These are phyloP conservation scores for Fraxinus velutina DNA, from an alignment of 305 asterid genomes.

Conservation along the genomic window DNA sequence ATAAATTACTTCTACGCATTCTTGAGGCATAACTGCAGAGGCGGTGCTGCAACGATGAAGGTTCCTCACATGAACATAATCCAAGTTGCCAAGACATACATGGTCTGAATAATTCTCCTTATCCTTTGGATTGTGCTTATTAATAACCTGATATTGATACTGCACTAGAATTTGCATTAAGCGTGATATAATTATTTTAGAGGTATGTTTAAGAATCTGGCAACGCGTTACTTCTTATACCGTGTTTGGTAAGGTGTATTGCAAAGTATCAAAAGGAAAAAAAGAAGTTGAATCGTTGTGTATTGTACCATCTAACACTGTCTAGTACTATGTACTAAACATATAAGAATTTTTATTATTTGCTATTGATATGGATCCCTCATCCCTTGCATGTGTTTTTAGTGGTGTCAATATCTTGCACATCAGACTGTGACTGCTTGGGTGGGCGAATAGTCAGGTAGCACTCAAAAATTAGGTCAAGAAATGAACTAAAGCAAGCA, in stretches of 20 bases:
- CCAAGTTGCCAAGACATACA: slow-evolving; percentile 77
- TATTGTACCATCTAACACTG: neutral
- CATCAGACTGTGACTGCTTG: slow-evolving; percentile 14
- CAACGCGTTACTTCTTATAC: neutral
- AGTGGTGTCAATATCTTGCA: slow-evolving; percentile 33
- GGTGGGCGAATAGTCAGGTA: slow-evolving; percentile 20
- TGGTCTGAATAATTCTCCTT: slow-evolving; percentile 49
- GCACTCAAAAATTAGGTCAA: slow-evolving; percentile 40
- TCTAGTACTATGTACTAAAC: neutral
- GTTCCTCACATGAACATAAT: slow-evolving; percentile 84
- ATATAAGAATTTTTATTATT: neutral
- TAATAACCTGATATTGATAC: neutral
- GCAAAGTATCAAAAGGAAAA: neutral
- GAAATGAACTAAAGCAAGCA: slow-evolving; percentile 4
- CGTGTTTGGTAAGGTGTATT: neutral
- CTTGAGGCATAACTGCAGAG: slow-evolving; percentile 90
- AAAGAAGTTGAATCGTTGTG: neutral
- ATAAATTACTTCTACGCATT: slow-evolving; percentile 84
- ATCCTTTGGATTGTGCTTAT: neutral
- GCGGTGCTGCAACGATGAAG: slow-evolving; percentile 84
- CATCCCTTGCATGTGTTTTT: neutral
- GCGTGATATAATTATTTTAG: neutral
- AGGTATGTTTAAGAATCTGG: neutral
- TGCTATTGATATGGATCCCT: neutral
- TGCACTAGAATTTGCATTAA: neutral